Conservation (phyloP, 2,329 filamentous ascomycete species). For the Colletotrichum tofieldiae region DNA sequence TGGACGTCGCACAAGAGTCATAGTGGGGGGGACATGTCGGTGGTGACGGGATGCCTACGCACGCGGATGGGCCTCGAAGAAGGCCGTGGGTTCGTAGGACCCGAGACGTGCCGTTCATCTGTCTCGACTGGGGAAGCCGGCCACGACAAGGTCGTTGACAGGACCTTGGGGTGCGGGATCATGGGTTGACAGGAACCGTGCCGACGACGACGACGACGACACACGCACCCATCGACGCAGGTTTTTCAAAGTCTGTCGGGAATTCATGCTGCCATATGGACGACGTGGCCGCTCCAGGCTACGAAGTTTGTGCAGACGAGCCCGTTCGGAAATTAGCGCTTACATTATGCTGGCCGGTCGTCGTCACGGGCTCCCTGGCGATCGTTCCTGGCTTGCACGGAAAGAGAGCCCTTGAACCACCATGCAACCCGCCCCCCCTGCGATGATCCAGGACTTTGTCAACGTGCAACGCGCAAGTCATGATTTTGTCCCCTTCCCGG, state of each 20-base stretch:
- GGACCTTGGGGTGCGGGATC: neutral
- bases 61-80: neutral
- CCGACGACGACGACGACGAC: no score
- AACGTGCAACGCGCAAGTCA: neutral
- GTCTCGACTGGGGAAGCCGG: neutral
- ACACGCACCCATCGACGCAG: neutral
- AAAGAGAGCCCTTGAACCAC: no score
- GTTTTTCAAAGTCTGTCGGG: neutral
- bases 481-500: neutral
- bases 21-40: neutral
- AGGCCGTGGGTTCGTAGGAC: neutral
- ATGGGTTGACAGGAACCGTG: neutral
- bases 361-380: neutral
- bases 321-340: conserved; percentile 4
- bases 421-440: neutral
- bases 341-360: neutral
- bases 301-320: neutral
- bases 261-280: neutral
- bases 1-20: neutral
- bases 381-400: neutral
- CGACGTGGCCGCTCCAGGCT: neutral
- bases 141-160: neutral
- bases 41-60: neutral
- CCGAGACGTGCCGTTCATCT: neutral
- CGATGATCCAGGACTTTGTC: neutral